phyloP scores from a whole-genome alignment of 2,329 filamentous ascomycete species.

The Nannizziopsis arthrosporioides region DNA sequence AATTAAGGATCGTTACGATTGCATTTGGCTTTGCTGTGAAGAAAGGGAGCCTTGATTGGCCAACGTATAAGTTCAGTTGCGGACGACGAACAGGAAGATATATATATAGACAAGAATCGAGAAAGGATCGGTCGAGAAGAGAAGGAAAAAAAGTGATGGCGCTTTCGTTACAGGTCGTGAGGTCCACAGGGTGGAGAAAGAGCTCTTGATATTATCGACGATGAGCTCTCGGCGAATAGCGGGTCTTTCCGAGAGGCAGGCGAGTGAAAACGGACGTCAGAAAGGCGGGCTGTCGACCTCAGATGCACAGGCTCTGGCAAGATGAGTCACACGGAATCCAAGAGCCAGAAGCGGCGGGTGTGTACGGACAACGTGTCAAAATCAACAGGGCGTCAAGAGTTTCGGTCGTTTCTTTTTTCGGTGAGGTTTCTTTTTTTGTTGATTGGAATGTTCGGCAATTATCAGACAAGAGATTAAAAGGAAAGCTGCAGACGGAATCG shows the following conservation, averaged over 20 bases:
- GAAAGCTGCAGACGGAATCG: too few species aligned
- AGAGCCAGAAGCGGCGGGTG: neutral
- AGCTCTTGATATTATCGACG: neutral
- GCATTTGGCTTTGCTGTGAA: slow-evolving; percentile 15
- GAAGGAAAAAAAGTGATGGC: slow-evolving; percentile 11
- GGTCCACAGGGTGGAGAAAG: slow-evolving; percentile 3
- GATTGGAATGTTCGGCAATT: too few species aligned
- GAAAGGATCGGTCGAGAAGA: neutral
- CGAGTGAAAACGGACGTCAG: neutral
- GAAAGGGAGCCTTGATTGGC: slow-evolving; percentile 10
- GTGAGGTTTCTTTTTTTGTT: too few species aligned
- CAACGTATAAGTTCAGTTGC: slow-evolving; percentile 6
- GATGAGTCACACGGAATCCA: slow-evolving; percentile 9
- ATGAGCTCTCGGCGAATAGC: neutral
- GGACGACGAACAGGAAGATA: neutral
- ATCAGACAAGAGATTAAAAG: too few species aligned
- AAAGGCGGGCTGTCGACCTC: neutral
- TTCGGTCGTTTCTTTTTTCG: neutral
- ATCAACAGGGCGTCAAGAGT: neutral
- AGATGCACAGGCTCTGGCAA: neutral
- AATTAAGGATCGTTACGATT: slow-evolving; percentile 17
- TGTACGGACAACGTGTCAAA: slow-evolving; percentile 5
- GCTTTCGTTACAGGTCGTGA: slow-evolving; percentile 17
- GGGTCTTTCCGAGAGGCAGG: neutral
- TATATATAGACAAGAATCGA: slow-evolving; percentile 11